Evolutionary conservation across 169 alveolate species (phyloP), one percentile per base, ranked within the genome.

Genomic region (Babesia caballi): DNA sequence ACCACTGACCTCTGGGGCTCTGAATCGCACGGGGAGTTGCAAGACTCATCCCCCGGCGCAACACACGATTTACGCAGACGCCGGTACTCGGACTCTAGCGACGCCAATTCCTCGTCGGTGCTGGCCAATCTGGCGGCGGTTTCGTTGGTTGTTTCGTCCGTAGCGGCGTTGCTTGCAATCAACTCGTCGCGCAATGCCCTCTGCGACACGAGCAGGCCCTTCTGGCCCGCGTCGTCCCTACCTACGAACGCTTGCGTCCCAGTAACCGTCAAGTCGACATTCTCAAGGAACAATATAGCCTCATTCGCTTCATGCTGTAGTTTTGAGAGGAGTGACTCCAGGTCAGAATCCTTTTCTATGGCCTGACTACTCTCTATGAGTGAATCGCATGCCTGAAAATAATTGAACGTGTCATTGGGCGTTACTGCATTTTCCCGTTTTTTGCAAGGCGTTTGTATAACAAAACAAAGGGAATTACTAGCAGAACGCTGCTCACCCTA

Each of bases 251-350:
- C 6, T 0, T 30, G 23, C 12, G 30, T 63, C n/a, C 60, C 23
- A 1, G 21, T n/a, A 4, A 40, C 61, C 15, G 54, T 41, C 7
- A 12, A 4, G 38, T 23, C 44, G 5, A 51, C 56, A 17, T 47
- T 38, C 38, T 67, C 66, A 3, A 54, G 47, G 44, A 67, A 67
- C 58, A 52, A 1, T 0, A 67, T 50, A 14, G 68, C 58, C n/a
- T 67, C 67, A 32, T 17, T 4, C 0, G 66, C 78, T 19, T 63
- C 73, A 2, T 33, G 42, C 17, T 63, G 73, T 27, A 63, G 46
- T 17, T n/a, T 27, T 5, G 66, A 6, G 21, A 52, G 30, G 28
- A 21, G 57, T 0, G 27, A 4, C 46, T 56, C 69, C 27, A 52
- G 19, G 6, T 9, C 40, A 17, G 42, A 2, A 11, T 21, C 36